A percentile compares a stretch with the other conserved stretches of the same genome.
Evolutionary conservation across 306 rosid species (phyloP).

Genomic region (Castanea mollissima): DNA sequence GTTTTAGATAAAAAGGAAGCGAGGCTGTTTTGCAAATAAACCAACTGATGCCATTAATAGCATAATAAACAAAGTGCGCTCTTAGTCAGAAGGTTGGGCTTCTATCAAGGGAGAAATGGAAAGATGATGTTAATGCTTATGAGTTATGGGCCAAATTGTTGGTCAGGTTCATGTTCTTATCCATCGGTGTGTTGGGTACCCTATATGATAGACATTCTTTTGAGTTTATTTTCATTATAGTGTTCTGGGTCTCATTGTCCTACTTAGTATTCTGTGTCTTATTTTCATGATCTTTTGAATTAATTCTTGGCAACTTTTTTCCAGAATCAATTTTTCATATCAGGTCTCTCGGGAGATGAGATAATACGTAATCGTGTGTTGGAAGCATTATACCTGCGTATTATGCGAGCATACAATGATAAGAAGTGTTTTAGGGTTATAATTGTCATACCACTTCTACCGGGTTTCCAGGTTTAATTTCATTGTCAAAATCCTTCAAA

Average conservation of each 20-base stretch:
- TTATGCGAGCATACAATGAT: constrained; percentile 81
- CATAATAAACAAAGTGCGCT: neutral
- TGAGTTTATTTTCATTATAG: neutral
- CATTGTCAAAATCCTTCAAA: constrained; percentile 19
- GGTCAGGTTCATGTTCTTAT: neutral
- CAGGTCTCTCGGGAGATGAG: constrained; percentile 94
- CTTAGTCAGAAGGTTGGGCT: neutral
- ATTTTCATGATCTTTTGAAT: constrained; percentile 33
- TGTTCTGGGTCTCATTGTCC: constrained; percentile 1
- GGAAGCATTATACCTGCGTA: constrained; percentile 75
- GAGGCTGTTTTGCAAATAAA: neutral
- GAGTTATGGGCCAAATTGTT: neutral
- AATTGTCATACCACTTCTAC: constrained; percentile 89
- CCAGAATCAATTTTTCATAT: constrained; percentile 98
- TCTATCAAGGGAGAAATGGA: neutral
- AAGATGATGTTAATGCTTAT: neutral
- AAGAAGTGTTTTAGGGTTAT: constrained; percentile 83
- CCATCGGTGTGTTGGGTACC: neutral
- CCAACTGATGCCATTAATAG: neutral
- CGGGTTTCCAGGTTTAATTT: constrained; percentile 89
- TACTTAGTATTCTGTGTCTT: constrained; percentile 1
- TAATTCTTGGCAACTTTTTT: constrained; percentile 37
- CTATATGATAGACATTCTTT: neutral
- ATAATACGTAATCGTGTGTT: constrained; percentile 81
- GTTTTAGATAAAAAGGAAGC: neutral